A percentile compares a stretch with the other conserved stretches of the same genome.
These are phyloP conservation scores for Lactarius sanguifluus DNA, from an alignment of 768 basidiomycete genomes.

Conservation along the genomic window DNA sequence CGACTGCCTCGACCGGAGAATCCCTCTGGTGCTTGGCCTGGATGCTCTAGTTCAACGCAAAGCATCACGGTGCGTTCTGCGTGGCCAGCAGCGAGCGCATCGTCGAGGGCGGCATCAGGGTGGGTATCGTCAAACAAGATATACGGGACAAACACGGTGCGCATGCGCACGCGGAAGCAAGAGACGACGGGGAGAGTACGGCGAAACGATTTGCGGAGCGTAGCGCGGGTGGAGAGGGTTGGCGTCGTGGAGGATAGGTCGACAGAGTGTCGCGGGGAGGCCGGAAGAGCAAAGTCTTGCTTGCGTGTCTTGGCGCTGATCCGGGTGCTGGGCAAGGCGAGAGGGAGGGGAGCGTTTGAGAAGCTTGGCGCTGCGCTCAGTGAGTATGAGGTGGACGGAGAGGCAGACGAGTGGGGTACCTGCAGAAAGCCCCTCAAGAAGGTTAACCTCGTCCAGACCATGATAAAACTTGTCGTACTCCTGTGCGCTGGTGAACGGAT, in stretches of 20 bases:
- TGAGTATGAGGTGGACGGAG: conserved; percentile 14
- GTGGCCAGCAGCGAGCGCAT: conserved; percentile 60
- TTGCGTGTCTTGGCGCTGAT: conserved; percentile 68
- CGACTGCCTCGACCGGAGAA: conserved; percentile 77
- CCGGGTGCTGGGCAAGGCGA: conserved; percentile 67
- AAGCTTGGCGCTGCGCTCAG: conserved; percentile 47
- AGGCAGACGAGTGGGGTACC: conserved; percentile 40
- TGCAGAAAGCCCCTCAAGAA: conserved; percentile 64
- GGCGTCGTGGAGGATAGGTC: conserved; percentile 35
- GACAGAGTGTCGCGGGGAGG: conserved; percentile 44
- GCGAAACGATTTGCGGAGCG: conserved; percentile 83
- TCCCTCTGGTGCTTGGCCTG: conserved; percentile 60
- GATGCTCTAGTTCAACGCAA: conserved; percentile 89
- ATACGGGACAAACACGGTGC: conserved; percentile 90
- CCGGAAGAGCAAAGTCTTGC: conserved; percentile 59
- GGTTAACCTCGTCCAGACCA: conserved; percentile 65
- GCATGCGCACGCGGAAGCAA: conserved; percentile 88
- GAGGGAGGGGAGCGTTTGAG: conserved; percentile 32
- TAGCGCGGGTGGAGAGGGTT: conserved; percentile 47
- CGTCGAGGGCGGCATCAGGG: conserved; percentile 39
- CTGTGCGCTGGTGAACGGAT: conserved; percentile 33
- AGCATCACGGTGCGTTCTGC: conserved; percentile 85
- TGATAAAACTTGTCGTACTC: conserved; percentile 43
- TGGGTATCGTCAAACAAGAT: conserved; percentile 53
- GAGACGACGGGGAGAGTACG: conserved; percentile 76